A percentile compares a stretch with the other conserved stretches of the same genome.
These are phyloP conservation scores for Wickerhamomyces chambardii DNA, from an alignment of 805 yeast genomes.

Conservation along the genomic window DNA sequence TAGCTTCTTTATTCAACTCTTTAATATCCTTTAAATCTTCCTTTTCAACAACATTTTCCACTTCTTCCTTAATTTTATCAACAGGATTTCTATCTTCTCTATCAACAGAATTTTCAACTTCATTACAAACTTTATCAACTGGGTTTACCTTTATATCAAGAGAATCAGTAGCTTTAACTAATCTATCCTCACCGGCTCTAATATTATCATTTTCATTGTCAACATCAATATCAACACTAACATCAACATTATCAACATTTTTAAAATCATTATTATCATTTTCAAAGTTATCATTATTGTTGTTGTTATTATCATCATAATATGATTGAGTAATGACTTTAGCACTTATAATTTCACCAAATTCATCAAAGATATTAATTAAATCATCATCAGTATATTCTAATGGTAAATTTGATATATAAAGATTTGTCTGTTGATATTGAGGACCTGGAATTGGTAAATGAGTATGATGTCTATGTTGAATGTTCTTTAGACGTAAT, in stretches of 20 bases:
- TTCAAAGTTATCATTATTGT: background rate
- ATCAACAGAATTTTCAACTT: too few species aligned
- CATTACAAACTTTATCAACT: too few species aligned
- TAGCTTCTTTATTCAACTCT: too few species aligned
- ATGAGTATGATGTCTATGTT: slow-evolving; percentile 1
- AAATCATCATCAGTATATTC: slow-evolving; percentile 43
- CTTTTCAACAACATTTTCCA: too few species aligned
- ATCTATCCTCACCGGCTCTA: too few species aligned
- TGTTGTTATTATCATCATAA: background rate
- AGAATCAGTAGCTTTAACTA: too few species aligned
- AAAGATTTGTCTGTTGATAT: slow-evolving; percentile 60
- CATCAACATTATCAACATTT: background rate
- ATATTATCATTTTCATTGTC: slow-evolving; percentile 23
- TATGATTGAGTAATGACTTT: slow-evolving; percentile 34
- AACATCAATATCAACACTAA: too few species aligned
- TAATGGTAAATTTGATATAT: slow-evolving; percentile 50
- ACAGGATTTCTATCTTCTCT: slow-evolving; percentile 13
- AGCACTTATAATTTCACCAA: slow-evolving; percentile 42
- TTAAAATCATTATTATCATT: background rate
- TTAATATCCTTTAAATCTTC: too few species aligned
- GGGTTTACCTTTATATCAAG: too few species aligned
- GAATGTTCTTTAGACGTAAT: slow-evolving; percentile 7
- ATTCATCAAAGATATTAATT: slow-evolving; percentile 27
- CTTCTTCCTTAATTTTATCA: too few species aligned
- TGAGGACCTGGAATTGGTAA: slow-evolving; percentile 35